A percentile compares a stretch with the other conserved stretches of the same genome.
Evolutionary conservation across 2,329 filamentous ascomycete species (phyloP).

Genomic region (Neonectria sp.): DNA sequence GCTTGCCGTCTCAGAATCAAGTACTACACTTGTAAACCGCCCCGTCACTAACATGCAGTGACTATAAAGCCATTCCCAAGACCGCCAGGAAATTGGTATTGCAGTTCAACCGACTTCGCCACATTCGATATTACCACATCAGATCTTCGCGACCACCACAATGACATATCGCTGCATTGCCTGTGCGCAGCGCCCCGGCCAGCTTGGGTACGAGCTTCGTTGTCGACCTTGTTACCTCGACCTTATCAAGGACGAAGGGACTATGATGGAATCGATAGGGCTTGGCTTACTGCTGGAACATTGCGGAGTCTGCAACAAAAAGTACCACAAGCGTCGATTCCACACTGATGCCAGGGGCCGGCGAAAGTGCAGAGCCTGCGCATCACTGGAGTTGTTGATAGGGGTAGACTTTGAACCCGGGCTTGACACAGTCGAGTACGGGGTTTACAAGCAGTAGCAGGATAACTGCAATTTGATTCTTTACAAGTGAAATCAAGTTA

Average conservation of each 20-base stretch:
- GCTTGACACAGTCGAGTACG: neutral
- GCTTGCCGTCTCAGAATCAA: neutral
- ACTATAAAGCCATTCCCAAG: neutral
- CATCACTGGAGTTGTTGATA: no score
- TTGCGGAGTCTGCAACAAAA: neutral
- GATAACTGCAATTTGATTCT: no score
- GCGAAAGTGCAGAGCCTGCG: no score
- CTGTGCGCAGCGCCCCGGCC: no score
- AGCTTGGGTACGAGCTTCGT: no score
- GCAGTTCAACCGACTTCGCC: neutral
- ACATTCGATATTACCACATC: neutral
- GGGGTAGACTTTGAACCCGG: neutral
- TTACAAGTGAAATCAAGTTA: neutral
- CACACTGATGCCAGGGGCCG: neutral
- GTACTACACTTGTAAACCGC: no score
- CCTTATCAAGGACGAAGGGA: neutral
- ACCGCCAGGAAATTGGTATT: neutral
- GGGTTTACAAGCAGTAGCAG: neutral
- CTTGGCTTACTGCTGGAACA: neutral
- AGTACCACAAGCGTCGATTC: neutral
- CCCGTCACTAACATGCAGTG: neutral
- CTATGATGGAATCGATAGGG: neutral
- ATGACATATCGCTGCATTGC: neutral
- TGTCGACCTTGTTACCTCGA: neutral
- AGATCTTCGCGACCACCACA: neutral